A percentile compares a stretch with the other conserved stretches of the same genome.
Conservation (phyloP, 495 filamentous ascomycete species). For the Delitschia confertaspora region DNA sequence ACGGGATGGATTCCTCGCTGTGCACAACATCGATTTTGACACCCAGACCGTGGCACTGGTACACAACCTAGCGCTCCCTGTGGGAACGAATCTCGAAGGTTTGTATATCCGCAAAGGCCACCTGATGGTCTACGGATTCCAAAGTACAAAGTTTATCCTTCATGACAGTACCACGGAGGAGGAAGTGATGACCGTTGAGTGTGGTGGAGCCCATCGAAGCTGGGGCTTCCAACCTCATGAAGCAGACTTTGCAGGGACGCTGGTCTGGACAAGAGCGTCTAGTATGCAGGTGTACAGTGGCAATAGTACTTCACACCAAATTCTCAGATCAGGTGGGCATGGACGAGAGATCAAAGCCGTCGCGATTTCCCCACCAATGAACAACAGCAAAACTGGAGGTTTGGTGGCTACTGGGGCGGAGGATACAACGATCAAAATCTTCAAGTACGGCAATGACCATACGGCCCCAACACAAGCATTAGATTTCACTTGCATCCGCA, state of each 20-base stretch:
- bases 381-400: slow-evolving; percentile 5
- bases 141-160: slow-evolving; percentile 63
- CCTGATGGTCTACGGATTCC: slow-evolving; percentile 73
- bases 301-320: slow-evolving; percentile 37
- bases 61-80: slow-evolving; percentile 49
- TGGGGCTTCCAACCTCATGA: slow-evolving; percentile 51
- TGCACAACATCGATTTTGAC: slow-evolving; percentile 37
- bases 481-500: slow-evolving; percentile 48
- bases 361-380: slow-evolving; percentile 40
- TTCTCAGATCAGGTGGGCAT: slow-evolving; percentile 63
- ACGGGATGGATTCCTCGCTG: slow-evolving; percentile 63
- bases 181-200: slow-evolving; percentile 61
- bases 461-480: slow-evolving; percentile 26
- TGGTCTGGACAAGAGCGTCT: slow-evolving; percentile 52
- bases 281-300: slow-evolving; percentile 47
- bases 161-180: slow-evolving; percentile 62
- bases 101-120: slow-evolving; percentile 48
- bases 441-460: slow-evolving; percentile 30
- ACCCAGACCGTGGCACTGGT: slow-evolving; percentile 33
- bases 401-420: slow-evolving; percentile 78
- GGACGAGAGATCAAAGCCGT: slow-evolving; percentile 80
- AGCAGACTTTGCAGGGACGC: slow-evolving; percentile 26
- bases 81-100: slow-evolving; percentile 61
- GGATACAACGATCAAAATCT: slow-evolving; percentile 76
- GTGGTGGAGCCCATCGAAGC: slow-evolving; percentile 71